Evolutionary conservation across 129 eudicot genomes (phyloP).

Genomic region (Chrysanthemum seticuspe): DNA sequence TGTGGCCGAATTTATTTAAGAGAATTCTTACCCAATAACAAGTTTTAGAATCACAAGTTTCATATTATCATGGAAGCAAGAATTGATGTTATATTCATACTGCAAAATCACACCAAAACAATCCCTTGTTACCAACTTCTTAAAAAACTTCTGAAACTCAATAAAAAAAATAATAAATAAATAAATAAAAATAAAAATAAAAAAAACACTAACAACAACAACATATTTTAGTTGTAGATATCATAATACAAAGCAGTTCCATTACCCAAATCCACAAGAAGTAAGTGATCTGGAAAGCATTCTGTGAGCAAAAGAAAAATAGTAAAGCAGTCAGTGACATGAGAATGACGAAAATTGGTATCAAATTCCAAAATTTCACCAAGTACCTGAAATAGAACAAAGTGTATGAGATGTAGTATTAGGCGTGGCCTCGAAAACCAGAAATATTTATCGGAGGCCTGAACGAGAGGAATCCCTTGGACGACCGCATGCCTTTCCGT

Average conservation of each 20-base stretch:
- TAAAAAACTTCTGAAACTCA: neutral
- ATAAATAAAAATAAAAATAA: too few relatives aligned
- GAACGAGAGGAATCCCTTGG: constrained; percentile 92
- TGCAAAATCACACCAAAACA: constrained; percentile 34
- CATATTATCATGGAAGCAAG: constrained; percentile 78
- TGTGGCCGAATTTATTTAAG: neutral
- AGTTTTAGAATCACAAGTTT: constrained; percentile 49
- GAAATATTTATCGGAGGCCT: constrained; percentile 76
- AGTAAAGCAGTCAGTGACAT: constrained; percentile 20
- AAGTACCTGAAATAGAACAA: constrained; percentile 81
- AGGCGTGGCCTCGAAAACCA: constrained; percentile 82
- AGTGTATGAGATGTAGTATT: constrained; percentile 78
- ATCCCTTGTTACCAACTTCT: neutral
- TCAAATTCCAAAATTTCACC: neutral
- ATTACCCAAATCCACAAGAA: constrained; percentile 92
- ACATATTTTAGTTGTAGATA: neutral
- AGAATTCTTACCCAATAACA: constrained; percentile 56
- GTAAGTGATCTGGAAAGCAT: constrained; percentile 92
- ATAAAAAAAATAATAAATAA: too few relatives aligned
- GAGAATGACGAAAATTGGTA: neutral
- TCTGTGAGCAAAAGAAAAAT: constrained; percentile 52
- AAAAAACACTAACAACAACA: neutral
- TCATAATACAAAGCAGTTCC: neutral
- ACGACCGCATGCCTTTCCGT: constrained; percentile 77
- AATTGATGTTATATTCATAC: constrained; percentile 65